Conservation (phyloP, 306 rosid genomes). For the Pyrus betulifolia region DNA sequence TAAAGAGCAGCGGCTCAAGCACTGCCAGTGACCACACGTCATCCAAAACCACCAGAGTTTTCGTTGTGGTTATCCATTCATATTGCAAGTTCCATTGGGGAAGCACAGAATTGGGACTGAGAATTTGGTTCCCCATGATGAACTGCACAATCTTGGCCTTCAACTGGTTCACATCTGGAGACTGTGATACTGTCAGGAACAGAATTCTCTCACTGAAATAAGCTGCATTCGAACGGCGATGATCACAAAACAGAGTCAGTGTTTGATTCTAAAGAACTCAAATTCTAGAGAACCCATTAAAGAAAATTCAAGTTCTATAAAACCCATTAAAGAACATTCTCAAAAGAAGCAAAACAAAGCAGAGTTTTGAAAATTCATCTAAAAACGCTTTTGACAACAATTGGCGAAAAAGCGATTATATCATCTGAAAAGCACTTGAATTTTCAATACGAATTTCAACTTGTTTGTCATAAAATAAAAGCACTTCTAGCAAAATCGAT, state of each 20-base stretch:
- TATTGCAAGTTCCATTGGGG: constrained; percentile 42
- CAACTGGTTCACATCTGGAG: constrained; percentile 66
- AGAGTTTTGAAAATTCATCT: not conserved
- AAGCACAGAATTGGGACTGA: constrained; percentile 32
- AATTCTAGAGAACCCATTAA: not conserved
- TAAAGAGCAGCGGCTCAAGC: constrained; percentile 48
- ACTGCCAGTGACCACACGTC: constrained; percentile 69
- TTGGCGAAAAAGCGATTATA: too few relatives aligned
- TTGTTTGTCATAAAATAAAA: too few relatives aligned
- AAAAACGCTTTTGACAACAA: too few relatives aligned
- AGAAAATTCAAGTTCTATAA: not conserved
- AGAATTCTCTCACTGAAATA: constrained; percentile 56
- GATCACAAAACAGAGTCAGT: not conserved
- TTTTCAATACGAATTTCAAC: too few relatives aligned
- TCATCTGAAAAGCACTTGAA: too few relatives aligned
- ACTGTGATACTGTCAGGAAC: constrained; percentile 81
- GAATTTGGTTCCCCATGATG: constrained; percentile 43
- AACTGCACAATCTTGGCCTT: constrained; percentile 55
- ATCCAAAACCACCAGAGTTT: constrained; percentile 62
- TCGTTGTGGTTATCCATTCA: constrained; percentile 25
- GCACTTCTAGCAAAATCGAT: too few relatives aligned
- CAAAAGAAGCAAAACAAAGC: not conserved
- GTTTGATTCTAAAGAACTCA: not conserved
- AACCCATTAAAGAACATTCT: not conserved
- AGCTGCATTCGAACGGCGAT: constrained; percentile 31